Conservation (phyloP, 352 stramenopile genomes). For the Phytopythium montanum region DNA sequence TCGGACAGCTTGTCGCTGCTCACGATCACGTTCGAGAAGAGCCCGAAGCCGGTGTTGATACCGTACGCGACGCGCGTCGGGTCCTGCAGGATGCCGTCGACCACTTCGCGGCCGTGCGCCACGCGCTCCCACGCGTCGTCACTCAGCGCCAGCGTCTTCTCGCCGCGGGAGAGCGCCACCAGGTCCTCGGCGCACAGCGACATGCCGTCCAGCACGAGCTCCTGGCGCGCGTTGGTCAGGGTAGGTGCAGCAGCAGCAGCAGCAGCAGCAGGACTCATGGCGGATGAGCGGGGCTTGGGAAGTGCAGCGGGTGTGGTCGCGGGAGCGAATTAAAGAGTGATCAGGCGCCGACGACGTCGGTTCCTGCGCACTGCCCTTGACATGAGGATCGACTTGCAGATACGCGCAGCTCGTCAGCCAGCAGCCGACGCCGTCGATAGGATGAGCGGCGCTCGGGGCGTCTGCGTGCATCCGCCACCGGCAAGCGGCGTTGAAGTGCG, state of each 20-base stretch:
- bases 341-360: neutral
- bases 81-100: conserved; percentile 86
- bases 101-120: conserved; percentile 63
- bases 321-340: conserved; percentile 3
- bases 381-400: neutral
- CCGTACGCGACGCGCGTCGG: conserved; percentile 80
- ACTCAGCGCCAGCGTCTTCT: conserved; percentile 54
- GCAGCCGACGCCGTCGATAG: neutral
- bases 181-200: conserved; percentile 71
- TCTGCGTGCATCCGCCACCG: too few species aligned
- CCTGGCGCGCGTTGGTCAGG: conserved; percentile 9
- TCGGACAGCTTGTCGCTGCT: conserved; percentile 78
- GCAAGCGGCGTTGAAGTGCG: conserved; percentile 1
- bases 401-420: conserved; percentile 1
- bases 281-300: neutral
- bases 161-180: conserved; percentile 61
- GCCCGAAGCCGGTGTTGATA: conserved; percentile 92
- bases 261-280: neutral
- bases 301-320: neutral
- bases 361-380: neutral
- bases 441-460: neutral
- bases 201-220: conserved; percentile 60
- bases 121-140: conserved; percentile 73
- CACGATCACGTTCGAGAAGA: conserved; percentile 91
- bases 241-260: neutral